Evolutionary conservation across 108 stramenopile genomes (phyloP).

Genomic region (Skeletonema potamos): DNA sequence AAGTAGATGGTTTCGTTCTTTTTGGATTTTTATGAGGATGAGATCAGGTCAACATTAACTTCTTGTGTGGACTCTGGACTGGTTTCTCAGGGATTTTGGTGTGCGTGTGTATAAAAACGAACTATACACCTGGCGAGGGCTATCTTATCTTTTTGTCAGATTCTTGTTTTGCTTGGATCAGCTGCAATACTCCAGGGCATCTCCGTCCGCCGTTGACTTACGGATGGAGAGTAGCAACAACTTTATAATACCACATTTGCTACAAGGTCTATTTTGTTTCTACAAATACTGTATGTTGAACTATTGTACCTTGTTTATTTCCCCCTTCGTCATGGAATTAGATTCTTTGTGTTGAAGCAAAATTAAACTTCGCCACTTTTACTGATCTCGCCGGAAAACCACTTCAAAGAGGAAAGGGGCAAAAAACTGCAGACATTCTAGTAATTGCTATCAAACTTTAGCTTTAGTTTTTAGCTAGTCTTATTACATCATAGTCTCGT

Average conservation of each 20-base stretch:
- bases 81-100: not conserved
- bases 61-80: not conserved
- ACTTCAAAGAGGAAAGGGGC: too few species aligned
- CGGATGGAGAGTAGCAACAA: not conserved
- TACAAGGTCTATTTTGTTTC: not conserved
- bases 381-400: too few species aligned
- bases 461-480: not conserved
- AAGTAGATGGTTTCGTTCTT: not conserved
- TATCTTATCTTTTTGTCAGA: not conserved
- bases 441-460: slow-evolving; percentile 5
- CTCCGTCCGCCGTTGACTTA: not conserved
- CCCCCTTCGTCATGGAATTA: too few species aligned
- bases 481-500: not conserved
- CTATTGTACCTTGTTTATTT: too few species aligned
- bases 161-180: not conserved
- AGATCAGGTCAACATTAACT: not conserved
- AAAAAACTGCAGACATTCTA: not conserved
- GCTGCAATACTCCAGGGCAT: not conserved
- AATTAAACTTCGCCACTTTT: too few species aligned
- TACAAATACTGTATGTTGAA: too few species aligned
- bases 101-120: not conserved
- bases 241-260: not conserved
- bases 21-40: not conserved
- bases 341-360: too few species aligned
- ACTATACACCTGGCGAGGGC: not conserved